Percentiles rank a stretch among this genome's conserved stretches.
phyloP scores from a whole-genome alignment of 176 grass and related monocot genomes.

The Oryza meyeriana region DNA sequence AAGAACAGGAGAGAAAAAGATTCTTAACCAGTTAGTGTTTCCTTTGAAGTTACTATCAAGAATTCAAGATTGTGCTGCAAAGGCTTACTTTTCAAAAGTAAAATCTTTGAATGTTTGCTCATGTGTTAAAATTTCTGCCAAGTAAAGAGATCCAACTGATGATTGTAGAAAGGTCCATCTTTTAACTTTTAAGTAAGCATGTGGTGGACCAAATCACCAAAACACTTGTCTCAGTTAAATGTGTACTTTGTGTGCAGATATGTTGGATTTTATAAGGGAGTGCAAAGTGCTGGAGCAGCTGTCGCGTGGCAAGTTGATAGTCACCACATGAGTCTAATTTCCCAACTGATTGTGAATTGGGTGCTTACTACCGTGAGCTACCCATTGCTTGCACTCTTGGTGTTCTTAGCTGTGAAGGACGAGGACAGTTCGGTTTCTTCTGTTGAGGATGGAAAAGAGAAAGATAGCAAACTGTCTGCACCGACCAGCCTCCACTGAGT shows the following conservation, averaged over 20 bases:
- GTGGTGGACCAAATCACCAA: background rate
- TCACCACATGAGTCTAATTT: constrained; percentile 18
- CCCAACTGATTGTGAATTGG: constrained; percentile 81
- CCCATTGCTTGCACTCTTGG: constrained; percentile 60
- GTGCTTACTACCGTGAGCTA: constrained; percentile 74
- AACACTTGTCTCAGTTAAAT: background rate
- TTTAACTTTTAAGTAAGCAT: background rate
- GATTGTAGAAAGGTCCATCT: background rate
- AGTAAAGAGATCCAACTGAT: background rate
- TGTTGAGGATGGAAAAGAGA: constrained; percentile 29
- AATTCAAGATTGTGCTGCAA: background rate
- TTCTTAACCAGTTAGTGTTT: constrained; percentile 6
- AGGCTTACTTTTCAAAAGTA: background rate
- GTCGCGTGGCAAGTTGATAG: constrained; percentile 82
- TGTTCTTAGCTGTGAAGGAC: constrained; percentile 73
- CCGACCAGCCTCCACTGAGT: constrained; percentile 36
- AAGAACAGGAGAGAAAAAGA: background rate
- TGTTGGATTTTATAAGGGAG: constrained; percentile 88
- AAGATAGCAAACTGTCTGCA: background rate
- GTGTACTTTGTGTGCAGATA: constrained; percentile 50
- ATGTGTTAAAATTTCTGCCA: background rate
- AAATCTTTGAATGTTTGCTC: background rate
- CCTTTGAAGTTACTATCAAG: background rate
- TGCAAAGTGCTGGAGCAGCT: constrained; percentile 81
- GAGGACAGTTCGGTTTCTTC: constrained; percentile 26